phyloP scores from a whole-genome alignment of 1,139 yeast genomes.

The Nakaseomyces nivariensis region DNA sequence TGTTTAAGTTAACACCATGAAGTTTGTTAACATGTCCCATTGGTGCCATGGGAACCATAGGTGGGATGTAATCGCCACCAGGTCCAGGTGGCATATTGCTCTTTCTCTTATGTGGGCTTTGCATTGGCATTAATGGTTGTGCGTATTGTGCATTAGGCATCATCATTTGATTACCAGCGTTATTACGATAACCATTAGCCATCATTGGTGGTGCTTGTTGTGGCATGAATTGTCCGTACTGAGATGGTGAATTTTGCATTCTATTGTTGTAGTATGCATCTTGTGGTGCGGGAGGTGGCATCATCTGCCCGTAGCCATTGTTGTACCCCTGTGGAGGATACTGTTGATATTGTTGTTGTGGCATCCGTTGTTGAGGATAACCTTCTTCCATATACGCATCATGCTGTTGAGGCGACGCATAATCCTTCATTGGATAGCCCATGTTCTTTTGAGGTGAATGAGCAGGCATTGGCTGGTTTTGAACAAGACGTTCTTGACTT shows the following conservation, averaged over 20 bases:
- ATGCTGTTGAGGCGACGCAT: neutral
- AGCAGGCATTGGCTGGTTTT: neutral
- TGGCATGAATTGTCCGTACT: slow-evolving; percentile 3
- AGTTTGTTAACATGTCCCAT: slow-evolving; percentile 16
- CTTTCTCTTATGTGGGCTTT: slow-evolving; percentile 1
- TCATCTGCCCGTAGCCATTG: neutral
- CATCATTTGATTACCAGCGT: neutral
- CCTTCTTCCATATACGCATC: neutral
- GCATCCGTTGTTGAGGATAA: neutral
- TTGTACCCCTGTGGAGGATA: neutral
- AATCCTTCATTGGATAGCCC: neutral
- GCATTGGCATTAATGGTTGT: neutral
- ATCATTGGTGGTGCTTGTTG: neutral
- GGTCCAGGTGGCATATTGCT: neutral
- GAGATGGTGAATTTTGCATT: neutral
- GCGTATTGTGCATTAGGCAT: neutral
- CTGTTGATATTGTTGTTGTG: neutral
- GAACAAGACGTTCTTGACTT: neutral
- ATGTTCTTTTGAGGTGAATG: neutral
- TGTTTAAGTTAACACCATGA: slow-evolving; percentile 23
- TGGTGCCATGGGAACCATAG: slow-evolving; percentile 6
- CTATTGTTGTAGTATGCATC: neutral
- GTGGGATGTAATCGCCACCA: slow-evolving; percentile 5
- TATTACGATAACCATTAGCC: neutral
- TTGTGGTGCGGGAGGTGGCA: neutral